Conservation (phyloP, 257 asterid species). For the Verbena officinalis region DNA sequence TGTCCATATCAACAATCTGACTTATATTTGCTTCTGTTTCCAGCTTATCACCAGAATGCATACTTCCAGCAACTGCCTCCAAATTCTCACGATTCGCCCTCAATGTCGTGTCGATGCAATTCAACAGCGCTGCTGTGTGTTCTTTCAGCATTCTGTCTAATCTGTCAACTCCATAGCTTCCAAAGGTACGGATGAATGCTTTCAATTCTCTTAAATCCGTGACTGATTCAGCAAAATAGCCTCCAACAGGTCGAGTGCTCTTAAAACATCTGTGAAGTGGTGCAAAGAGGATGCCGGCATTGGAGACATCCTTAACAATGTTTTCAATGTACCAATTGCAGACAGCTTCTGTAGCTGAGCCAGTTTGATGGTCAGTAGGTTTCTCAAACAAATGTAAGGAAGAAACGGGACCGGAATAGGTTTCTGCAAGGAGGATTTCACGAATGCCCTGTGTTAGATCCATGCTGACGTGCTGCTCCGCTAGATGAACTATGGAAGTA, state of each 20-base stretch:
- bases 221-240: conserved; percentile 90
- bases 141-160: conserved; percentile 91
- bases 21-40: conserved; percentile 77
- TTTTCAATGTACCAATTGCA: conserved; percentile 96
- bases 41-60: conserved; percentile 85
- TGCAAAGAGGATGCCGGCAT: conserved; percentile 86
- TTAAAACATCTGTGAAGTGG: conserved; percentile 90
- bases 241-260: conserved; percentile 97
- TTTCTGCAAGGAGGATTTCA: conserved; percentile 86
- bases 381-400: conserved; percentile 93
- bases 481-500: conserved; percentile 83
- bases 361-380: conserved; percentile 76
- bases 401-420: conserved; percentile 95
- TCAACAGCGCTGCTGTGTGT: conserved; percentile 92
- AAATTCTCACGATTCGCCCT: conserved; percentile 92
- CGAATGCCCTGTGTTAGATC: conserved; percentile 96
- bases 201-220: conserved; percentile 77
- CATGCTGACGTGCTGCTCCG: conserved; percentile 99
- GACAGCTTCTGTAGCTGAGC: conserved; percentile 86
- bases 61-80: conserved; percentile 91
- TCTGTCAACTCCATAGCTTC: conserved; percentile 94
- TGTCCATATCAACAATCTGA: conserved; percentile 96
- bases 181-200: conserved; percentile 86
- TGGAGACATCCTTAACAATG: conserved; percentile 87
- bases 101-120: conserved; percentile 89